Percentiles rank a stretch among this genome's conserved stretches.
phyloP scores from a whole-genome alignment of 768 basidiomycete genomes.

The Scleroderma bovista region DNA sequence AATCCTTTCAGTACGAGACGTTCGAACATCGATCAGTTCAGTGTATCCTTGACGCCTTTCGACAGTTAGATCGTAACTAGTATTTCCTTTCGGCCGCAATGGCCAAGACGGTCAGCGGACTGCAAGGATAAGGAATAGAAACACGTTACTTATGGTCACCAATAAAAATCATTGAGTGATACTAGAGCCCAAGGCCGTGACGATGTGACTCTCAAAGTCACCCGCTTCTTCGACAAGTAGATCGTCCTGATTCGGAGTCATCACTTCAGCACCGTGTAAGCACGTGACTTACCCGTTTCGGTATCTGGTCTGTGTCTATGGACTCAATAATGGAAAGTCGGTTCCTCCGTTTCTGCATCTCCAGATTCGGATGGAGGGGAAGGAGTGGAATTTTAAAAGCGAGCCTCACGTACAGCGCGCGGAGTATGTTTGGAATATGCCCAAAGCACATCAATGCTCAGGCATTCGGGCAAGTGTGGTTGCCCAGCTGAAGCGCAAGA shows the following conservation, averaged over 20 bases:
- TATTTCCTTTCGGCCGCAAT: conserved; percentile 66
- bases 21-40: conserved; percentile 66
- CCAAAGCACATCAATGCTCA: conserved; percentile 28
- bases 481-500: conserved; percentile 37
- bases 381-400: conserved; percentile 35
- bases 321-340: conserved; percentile 31
- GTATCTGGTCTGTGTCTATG: too few species aligned
- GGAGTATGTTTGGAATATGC: conserved; percentile 35
- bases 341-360: conserved; percentile 39
- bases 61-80: conserved; percentile 55
- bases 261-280: too few species aligned
- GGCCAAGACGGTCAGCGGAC: too few species aligned
- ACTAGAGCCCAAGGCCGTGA: conserved; percentile 46
- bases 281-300: too few species aligned
- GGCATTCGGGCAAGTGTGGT: conserved; percentile 31
- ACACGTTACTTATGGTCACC: conserved; percentile 70
- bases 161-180: conserved; percentile 58
- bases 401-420: conserved; percentile 19
- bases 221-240: conserved; percentile 74
- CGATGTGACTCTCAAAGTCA: conserved; percentile 60
- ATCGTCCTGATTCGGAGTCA: too few species aligned
- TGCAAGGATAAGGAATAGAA: background rate
- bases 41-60: conserved; percentile 63
- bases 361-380: conserved; percentile 43
- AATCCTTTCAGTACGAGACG: conserved; percentile 59